These are phyloP conservation scores for Phytophthora pseudosyringae DNA, from an alignment of 352 stramenopile species.

Conservation along the genomic window DNA sequence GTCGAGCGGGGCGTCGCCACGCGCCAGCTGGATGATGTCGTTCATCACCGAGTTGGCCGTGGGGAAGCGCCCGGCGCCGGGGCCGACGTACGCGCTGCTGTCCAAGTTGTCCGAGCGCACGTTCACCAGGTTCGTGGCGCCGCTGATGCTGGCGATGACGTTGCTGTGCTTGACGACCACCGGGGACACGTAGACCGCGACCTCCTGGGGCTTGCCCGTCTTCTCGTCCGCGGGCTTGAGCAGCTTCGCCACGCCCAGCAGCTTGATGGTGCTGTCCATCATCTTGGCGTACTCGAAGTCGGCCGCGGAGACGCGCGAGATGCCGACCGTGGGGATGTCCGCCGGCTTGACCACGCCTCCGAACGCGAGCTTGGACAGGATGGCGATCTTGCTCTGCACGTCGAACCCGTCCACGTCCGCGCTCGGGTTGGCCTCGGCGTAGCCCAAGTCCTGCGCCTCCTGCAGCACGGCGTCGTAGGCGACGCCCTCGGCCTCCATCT, in stretches of 20 bases:
- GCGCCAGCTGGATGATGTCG: constrained; percentile 94
- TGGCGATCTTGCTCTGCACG: constrained; percentile 96
- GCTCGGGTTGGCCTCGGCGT: constrained; percentile 94
- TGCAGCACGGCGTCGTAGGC: constrained; percentile 94
- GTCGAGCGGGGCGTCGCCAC: constrained; percentile 88
- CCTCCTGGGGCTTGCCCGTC: constrained; percentile 67
- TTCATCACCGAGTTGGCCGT: constrained; percentile 97
- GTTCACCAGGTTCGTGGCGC: constrained; percentile 93
- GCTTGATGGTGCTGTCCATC: constrained; percentile 97
- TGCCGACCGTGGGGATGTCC: constrained; percentile 93
- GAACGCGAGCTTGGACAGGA: constrained; percentile 95
- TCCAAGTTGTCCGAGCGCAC: constrained; percentile 91
- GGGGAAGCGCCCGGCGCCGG: constrained; percentile 94
- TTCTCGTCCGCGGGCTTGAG: constrained; percentile 80
- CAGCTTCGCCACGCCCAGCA: constrained; percentile 90
- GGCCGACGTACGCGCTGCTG: constrained; percentile 91
- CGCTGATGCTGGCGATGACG: constrained; percentile 89
- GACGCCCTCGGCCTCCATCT: constrained; percentile 95
- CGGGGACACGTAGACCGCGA: constrained; percentile 95
- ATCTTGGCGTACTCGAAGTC: constrained; percentile 98
- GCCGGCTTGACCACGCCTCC: constrained; percentile 87
- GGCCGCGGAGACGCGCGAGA: constrained; percentile 89
- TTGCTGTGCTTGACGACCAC: constrained; percentile 91
- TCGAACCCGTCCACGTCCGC: constrained; percentile 97
- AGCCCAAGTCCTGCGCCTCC: constrained; percentile 94